phyloP scores from a whole-genome alignment of 768 basidiomycete species.

The Boletus pseudopeckii region DNA sequence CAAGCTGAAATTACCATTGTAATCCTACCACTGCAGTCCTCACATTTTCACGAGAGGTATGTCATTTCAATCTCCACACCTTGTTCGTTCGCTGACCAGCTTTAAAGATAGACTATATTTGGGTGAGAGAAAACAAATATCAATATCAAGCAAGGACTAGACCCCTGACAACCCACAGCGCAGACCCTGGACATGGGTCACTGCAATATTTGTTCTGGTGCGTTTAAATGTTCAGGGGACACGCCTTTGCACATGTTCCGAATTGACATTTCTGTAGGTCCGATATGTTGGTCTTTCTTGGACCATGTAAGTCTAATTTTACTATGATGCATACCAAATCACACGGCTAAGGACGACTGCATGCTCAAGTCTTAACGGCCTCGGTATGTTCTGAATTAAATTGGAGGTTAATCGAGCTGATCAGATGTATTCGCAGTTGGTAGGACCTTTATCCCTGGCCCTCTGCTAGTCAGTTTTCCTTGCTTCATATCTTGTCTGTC shows the following conservation, averaged over 20 bases:
- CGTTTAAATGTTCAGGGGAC: not conserved
- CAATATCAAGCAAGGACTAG: no score
- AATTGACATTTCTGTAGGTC: not conserved
- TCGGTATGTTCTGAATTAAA: not conserved
- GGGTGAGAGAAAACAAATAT: not conserved
- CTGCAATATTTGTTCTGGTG: conserved; percentile 6
- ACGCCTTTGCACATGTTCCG: no score
- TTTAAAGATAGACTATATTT: conserved; percentile 10
- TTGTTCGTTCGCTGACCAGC: not conserved
- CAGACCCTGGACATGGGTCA: conserved; percentile 7
- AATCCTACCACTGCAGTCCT: not conserved
- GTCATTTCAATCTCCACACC: no score
- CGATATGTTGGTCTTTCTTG: conserved; percentile 7
- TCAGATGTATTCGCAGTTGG: not conserved
- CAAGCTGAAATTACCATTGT: not conserved
- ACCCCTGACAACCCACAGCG: not conserved
- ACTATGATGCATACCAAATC: no score
- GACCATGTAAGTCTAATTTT: not conserved
- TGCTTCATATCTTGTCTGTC: no score
- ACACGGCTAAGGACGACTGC: no score
- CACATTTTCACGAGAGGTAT: not conserved
- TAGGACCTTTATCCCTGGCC: not conserved
- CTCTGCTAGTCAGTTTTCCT: not conserved
- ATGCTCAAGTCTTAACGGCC: not conserved
- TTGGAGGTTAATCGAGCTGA: not conserved